Evolutionary conservation across 2,329 filamentous ascomycete species (phyloP), one percentile per base, ranked within the genome.

Genomic region (Botrytis pseudocinerea): DNA sequence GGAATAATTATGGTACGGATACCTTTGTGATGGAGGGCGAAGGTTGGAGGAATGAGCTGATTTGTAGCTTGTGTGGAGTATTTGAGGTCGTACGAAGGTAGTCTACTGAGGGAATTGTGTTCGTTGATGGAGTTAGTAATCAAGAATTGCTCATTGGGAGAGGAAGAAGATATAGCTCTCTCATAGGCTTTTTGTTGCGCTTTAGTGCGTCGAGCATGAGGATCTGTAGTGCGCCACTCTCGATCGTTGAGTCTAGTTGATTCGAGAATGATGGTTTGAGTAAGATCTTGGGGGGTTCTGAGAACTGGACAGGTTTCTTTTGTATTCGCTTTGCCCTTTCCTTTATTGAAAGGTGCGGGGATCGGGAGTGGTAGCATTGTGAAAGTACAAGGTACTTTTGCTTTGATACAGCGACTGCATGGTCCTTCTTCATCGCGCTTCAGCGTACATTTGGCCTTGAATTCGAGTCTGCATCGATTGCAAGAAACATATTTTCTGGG

Each of bases 391-490:
- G 64, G 14, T 35, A 74, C 60, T 7, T 60, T 62, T 0, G 44
- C 48, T 40, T 75, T 75, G 2, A 59, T 25, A 69, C 78, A 79
- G 1, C 66, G 25, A 4, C 22, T 70, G 62, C 78, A 79, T 12
- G 78, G 78, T 2, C 78, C 78, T 18, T 73, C 57, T 12, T 73
- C 60, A 7, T 73, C 75, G 12, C 74, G 62, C 40, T 73, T 76
- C 22, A 76, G 64, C 2, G 73, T 74, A 66, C 78, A 79, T 46
- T 46, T 51, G 25, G 22, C 63, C 32, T 62, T 62, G 12, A 48
- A 35, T 18, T 48, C 71, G 0, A 32, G 10, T 14, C 77, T 73
- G 51, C 78, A 79, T 65, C 76, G 73, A 10, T 75, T 76, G 59
- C 77, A 79, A 0, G 74, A 22, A 7, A 76, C 70, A 16, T 72